Evolutionary conservation across 2,329 filamentous ascomycete genomes (phyloP), one percentile per base, ranked within the genome.

Genomic region (Hypoxylon sp.): DNA sequence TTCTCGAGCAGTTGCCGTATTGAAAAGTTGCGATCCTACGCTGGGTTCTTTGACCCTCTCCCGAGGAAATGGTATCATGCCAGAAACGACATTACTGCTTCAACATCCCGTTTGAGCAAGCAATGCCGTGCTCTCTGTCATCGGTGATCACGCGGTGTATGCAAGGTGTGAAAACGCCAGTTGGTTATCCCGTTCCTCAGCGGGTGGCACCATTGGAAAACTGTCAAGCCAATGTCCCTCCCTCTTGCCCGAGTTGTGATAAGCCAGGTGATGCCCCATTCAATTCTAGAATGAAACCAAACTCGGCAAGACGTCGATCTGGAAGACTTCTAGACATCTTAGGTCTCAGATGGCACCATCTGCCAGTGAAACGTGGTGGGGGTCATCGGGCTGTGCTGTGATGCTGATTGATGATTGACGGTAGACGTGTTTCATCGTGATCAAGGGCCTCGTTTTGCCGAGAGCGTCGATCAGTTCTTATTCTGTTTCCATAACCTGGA

Each of bases 271-370:
- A 59, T 28, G 46, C 8, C 47, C 39, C 48, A 44, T 58, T 61
- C 49, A 52, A 46, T 50, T 57, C 37, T 22, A 46, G 24, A 24
- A 65, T 70, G 65, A 65, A 48, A 56, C 53, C 24, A 55, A 39
- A 20, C 39, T 49, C 17, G 60, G 47, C 34, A 53, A 47, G 53
- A 64, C 47, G 68, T 67, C 62, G 66, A 71, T 70, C 68, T 72
- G 53, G 72, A 73, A 72, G 49, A 65, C 65, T 73, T 71, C 71
- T 70, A 68, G 67, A 69, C 68, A 71, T 26, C 51, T 56, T 20
- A 13, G 56, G 66, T 67, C 67, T 70, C 64, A 67, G 61, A 64
- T 44, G 51, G 53, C 53, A 32, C 58, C 48, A 59, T 60, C 56
- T 59, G 49, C 30, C 39, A 59, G 56, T 70, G 64, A 70, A 68